phyloP scores from a whole-genome alignment of 2,329 filamentous ascomycete species.

The Teratosphaeria nubilosa region DNA sequence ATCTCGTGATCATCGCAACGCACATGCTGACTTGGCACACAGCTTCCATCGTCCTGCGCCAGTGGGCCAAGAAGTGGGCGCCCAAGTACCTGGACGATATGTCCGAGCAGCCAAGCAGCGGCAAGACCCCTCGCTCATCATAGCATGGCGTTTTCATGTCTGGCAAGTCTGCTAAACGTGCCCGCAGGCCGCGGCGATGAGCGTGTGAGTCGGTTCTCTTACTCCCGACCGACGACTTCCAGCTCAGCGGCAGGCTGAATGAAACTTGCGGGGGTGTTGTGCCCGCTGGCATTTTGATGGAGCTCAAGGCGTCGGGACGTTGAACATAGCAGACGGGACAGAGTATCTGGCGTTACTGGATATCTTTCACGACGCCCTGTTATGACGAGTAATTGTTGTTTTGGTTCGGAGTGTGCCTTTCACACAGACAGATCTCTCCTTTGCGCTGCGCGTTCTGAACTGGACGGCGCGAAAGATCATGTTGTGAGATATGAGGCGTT shows the following conservation, averaged over 20 bases:
- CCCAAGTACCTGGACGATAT: conserved; percentile 25
- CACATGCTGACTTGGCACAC: conserved; percentile 13
- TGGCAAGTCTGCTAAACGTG: conserved; percentile 8
- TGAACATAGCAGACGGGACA: not conserved
- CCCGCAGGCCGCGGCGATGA: conserved; percentile 3
- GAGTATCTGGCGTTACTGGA: not conserved
- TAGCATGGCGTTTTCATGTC: not conserved
- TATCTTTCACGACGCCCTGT: not conserved
- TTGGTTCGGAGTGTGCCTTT: not conserved
- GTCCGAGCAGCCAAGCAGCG: conserved; percentile 15
- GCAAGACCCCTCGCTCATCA: conserved; percentile 25
- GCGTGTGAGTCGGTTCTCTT: not conserved
- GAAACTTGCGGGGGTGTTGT: not conserved
- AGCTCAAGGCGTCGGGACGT: not conserved
- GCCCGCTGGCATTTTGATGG: not conserved
- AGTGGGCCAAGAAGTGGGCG: conserved; percentile 65
- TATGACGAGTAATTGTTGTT: not conserved
- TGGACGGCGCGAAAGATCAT: not conserved
- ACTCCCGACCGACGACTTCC: not conserved
- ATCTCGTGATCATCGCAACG: conserved; percentile 2
- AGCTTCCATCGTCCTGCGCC: conserved; percentile 85
- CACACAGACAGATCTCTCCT: not conserved
- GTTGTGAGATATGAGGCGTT: not conserved
- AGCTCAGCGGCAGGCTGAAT: not conserved
- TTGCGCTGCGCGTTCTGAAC: not conserved